These are phyloP conservation scores for Malassezia caprae DNA, from an alignment of 1,284 basidiomycete genomes.

Conservation along the genomic window DNA sequence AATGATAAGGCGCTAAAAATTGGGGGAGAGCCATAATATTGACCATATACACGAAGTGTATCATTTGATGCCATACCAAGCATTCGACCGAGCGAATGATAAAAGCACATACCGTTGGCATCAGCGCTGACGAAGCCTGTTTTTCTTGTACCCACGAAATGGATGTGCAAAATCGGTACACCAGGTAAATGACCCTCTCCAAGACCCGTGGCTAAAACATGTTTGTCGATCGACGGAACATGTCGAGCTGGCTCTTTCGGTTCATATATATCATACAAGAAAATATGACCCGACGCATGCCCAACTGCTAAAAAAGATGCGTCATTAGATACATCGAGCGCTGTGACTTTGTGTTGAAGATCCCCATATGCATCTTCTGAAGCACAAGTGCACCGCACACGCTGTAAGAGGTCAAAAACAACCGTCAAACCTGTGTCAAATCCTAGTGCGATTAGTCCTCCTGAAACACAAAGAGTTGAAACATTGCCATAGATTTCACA, in stretches of 20 bases:
- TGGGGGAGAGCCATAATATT: conserved; percentile 54
- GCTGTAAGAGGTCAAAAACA: conserved; percentile 79
- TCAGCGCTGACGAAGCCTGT: conserved; percentile 88
- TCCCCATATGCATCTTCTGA: conserved; percentile 4
- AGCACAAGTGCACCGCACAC: conserved; percentile 63
- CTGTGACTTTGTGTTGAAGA: conserved; percentile 60
- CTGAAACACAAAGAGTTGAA: conserved; percentile 57
- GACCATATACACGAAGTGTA: conserved; percentile 82
- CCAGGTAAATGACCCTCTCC: conserved; percentile 84
- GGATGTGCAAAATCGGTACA: conserved; percentile 73
- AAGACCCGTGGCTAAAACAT: conserved; percentile 64
- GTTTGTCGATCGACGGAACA: conserved; percentile 62
- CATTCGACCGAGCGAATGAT: conserved; percentile 86
- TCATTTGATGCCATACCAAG: conserved; percentile 91
- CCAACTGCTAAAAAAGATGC: conserved; percentile 86
- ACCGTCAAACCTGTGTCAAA: conserved; percentile 66
- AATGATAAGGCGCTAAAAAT: conserved; percentile 69
- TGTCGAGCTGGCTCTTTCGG: conserved; percentile 57
- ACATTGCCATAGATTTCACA: not conserved
- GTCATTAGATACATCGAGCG: conserved; percentile 81
- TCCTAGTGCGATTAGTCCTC: conserved; percentile 81
- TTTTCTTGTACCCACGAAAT: conserved; percentile 84
- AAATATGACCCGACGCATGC: conserved; percentile 72
- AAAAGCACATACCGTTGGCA: conserved; percentile 82
- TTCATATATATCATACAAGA: conserved; percentile 70